Percentiles rank a stretch among this genome's conserved stretches.
phyloP scores from a whole-genome alignment of 306 rosid species.

The Prunus armeniaca region DNA sequence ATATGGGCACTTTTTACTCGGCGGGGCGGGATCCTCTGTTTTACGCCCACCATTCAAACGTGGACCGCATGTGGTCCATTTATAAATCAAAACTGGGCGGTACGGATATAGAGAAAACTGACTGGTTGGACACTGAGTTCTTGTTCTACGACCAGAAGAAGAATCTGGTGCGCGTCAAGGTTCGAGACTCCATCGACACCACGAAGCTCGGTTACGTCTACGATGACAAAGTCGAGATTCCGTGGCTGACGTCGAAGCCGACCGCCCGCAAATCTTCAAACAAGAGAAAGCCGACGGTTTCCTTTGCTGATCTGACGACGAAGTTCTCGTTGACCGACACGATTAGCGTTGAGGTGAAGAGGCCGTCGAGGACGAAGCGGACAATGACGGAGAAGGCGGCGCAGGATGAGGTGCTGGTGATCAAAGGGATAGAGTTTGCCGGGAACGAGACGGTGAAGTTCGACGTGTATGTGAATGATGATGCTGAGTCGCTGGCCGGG shows the following conservation, averaged over 20 bases:
- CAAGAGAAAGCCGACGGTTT: not conserved
- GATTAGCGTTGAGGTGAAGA: conserved; percentile 38
- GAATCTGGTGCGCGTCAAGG: conserved; percentile 52
- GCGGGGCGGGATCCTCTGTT: conserved; percentile 77
- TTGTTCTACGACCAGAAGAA: conserved; percentile 70
- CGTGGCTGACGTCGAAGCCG: conserved; percentile 56
- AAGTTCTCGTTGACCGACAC: conserved; percentile 42
- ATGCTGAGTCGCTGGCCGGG: conserved; percentile 39
- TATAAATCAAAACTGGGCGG: conserved; percentile 59
- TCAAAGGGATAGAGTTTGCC: conserved; percentile 45
- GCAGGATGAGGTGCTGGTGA: conserved; percentile 43
- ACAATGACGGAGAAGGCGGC: conserved; percentile 31
- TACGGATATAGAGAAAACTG: conserved; percentile 30
- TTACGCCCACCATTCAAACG: conserved; percentile 56
- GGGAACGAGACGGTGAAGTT: conserved; percentile 41
- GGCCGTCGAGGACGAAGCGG: conserved; percentile 48
- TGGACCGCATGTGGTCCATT: conserved; percentile 66
- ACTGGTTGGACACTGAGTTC: conserved; percentile 67
- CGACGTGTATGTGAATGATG: conserved; percentile 71
- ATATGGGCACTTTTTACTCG: conserved; percentile 73
- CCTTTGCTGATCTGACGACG: not conserved
- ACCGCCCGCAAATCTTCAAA: conserved; percentile 24
- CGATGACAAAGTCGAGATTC: conserved; percentile 49
- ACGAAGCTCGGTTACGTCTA: conserved; percentile 52
- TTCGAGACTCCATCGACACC: conserved; percentile 60